These are phyloP conservation scores for Cicer judaicum DNA, from an alignment of 306 rosid species.

Conservation along the genomic window DNA sequence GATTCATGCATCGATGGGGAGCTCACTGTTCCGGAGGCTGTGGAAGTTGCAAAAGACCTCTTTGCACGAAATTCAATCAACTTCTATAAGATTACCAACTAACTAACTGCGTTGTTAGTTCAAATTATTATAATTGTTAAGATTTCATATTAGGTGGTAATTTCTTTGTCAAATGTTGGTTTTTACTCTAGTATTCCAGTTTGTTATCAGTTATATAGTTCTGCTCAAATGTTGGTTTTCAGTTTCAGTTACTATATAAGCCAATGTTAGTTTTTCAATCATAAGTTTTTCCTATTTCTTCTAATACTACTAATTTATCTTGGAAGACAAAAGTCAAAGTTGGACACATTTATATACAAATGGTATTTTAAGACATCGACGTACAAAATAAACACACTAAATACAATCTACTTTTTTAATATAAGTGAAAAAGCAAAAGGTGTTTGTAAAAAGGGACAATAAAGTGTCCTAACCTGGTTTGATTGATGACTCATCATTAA, in stretches of 20 bases:
- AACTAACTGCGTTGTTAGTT: slow-evolving; percentile 29
- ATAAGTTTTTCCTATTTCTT: not conserved
- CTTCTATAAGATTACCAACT: slow-evolving; percentile 65
- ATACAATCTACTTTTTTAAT: too few species aligned
- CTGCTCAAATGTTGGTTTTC: not conserved
- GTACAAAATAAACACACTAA: too few species aligned
- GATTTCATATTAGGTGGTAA: not conserved
- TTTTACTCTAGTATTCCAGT: not conserved
- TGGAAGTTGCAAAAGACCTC: slow-evolving; percentile 78
- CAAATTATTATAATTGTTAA: slow-evolving; percentile 16
- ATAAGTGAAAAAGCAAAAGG: too few species aligned
- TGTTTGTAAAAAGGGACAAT: not conserved
- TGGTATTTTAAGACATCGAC: too few species aligned
- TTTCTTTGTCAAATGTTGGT: not conserved
- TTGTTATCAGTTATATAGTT: not conserved
- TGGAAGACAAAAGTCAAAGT: too few species aligned
- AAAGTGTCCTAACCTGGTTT: slow-evolving; percentile 58
- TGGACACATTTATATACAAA: too few species aligned
- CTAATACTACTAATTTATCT: too few species aligned
- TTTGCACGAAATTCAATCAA: slow-evolving; percentile 71
- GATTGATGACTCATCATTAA: slow-evolving; percentile 49
- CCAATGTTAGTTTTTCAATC: not conserved
- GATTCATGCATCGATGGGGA: slow-evolving; percentile 84
- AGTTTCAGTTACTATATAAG: not conserved
- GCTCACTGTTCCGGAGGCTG: slow-evolving; percentile 75